A percentile compares a stretch with the other conserved stretches of the same genome.
phyloP scores from a whole-genome alignment of 768 basidiomycete species.

The Mycena epipterygia region DNA sequence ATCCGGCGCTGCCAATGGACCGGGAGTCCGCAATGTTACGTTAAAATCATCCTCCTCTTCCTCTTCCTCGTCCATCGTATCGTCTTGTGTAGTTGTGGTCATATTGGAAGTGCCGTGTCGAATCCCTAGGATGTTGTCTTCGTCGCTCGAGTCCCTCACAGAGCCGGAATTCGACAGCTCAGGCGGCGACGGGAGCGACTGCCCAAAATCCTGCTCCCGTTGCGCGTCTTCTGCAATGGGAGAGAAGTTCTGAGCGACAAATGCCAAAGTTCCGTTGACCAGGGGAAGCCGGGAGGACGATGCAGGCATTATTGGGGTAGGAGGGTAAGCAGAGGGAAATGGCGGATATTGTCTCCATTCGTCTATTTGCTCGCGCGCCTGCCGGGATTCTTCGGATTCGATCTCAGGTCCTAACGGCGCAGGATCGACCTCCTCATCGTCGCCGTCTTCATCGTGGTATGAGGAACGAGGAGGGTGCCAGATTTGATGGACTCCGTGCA shows the following conservation, averaged over 20 bases:
- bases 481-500: conserved; percentile 65
- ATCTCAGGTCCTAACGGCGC: not conserved
- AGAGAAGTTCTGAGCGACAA: conserved; percentile 43
- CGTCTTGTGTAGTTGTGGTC: conserved; percentile 46
- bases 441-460: conserved; percentile 49
- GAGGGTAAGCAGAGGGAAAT: conserved; percentile 84
- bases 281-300: conserved; percentile 50
- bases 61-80: conserved; percentile 44
- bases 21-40: conserved; percentile 76
- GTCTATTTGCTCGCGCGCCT: conserved; percentile 54
- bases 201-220: conserved; percentile 70
- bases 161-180: conserved; percentile 72
- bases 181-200: conserved; percentile 77
- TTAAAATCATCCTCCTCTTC: conserved; percentile 76
- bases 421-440: conserved; percentile 33
- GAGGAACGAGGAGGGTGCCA: conserved; percentile 74
- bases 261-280: conserved; percentile 12
- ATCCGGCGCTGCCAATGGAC: conserved; percentile 36
- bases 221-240: conserved; percentile 56
- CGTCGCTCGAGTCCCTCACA: conserved; percentile 74
- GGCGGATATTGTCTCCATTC: conserved; percentile 84
- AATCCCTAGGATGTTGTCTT: conserved; percentile 40
- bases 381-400: conserved; percentile 31
- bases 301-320: conserved; percentile 67
- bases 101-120: conserved; percentile 25